phyloP scores from a whole-genome alignment of 179 eudicot genomes.

The Monotropa hypopitys region DNA sequence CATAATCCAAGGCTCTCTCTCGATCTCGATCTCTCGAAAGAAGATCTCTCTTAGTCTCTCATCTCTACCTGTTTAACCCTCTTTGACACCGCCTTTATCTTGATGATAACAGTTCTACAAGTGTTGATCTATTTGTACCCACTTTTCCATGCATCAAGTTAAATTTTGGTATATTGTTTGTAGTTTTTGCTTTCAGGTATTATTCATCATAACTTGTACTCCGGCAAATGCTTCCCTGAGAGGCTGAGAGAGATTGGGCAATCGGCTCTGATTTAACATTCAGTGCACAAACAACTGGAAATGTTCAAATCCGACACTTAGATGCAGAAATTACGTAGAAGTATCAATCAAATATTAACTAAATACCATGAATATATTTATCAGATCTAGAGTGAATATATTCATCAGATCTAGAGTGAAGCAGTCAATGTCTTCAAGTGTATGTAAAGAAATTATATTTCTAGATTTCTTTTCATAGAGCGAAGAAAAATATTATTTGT shows the following conservation, averaged over 20 bases:
- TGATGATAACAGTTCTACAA: too few relatives aligned
- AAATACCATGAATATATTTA: background rate
- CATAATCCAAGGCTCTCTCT: too few relatives aligned
- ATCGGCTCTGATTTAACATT: background rate
- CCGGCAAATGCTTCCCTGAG: background rate
- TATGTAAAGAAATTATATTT: background rate
- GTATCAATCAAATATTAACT: background rate
- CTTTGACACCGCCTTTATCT: too few relatives aligned
- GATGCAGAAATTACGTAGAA: background rate
- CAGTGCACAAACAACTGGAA: constrained; percentile 2
- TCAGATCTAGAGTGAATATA: constrained; percentile 1
- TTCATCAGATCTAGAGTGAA: too few relatives aligned
- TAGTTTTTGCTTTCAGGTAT: background rate
- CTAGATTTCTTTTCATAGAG: too few relatives aligned
- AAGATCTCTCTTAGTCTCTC: too few relatives aligned
- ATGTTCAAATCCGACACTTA: background rate
- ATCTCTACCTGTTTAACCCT: too few relatives aligned
- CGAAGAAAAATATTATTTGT: too few relatives aligned
- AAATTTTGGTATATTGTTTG: background rate
- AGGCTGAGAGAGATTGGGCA: background rate
- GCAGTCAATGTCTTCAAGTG: background rate
- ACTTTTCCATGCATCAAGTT: background rate
- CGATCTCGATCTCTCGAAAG: too few relatives aligned
- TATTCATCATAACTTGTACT: background rate
- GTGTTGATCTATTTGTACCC: too few relatives aligned